Evolutionary conservation across 1,139 yeast genomes (phyloP), one percentile per base, ranked within the genome.

Genomic region (Debaryomyces robertsiae): DNA sequence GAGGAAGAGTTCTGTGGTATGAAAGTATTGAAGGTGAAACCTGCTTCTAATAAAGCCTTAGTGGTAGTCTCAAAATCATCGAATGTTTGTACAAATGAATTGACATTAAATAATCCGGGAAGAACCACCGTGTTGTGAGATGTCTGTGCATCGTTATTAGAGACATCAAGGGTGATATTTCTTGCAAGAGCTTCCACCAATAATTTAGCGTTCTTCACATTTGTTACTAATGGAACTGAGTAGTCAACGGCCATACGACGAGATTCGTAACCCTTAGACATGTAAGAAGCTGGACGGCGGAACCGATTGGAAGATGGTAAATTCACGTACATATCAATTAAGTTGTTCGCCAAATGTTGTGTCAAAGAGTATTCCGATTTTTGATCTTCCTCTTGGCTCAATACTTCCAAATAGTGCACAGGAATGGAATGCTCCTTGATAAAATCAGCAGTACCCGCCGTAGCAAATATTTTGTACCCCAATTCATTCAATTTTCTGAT

Each of bases 231-330:
- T 40, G 99, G 99, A 62, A 94, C 88, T 40, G 97, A 91, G 64
- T 88, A 94, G 68, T 94, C 99, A 52, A 94, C 98, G 53, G 99
- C 98, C 98, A 94, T 87, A 77, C 99, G 94, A 78, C 99, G 95
- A 41, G 98, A 88, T 69, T 82, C 84, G 77, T 94, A 94, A 65
- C 98, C 99, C 74, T 88, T 90, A 27, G 96, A 88, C 79, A 93
- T 90, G 70, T 93, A 94, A 46, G 93, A 87, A 42, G 98, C 97
- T 46, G 99, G 98, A 71, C 99, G 90, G 67, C 98, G 87, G 82
- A 89, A 93, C 64, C 97, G 80, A 77, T 94, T 94, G 43, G 96
- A 77, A 49, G 98, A 91, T 50, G 98, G 98, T 72, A 94, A 76
- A 72, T 94, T 94, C 70, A 94, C 84, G 77, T 94, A 94, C 63